These are phyloP conservation scores for Elaeis oleifera DNA, from an alignment of 202 grass and related monocot genomes.

Conservation along the genomic window DNA sequence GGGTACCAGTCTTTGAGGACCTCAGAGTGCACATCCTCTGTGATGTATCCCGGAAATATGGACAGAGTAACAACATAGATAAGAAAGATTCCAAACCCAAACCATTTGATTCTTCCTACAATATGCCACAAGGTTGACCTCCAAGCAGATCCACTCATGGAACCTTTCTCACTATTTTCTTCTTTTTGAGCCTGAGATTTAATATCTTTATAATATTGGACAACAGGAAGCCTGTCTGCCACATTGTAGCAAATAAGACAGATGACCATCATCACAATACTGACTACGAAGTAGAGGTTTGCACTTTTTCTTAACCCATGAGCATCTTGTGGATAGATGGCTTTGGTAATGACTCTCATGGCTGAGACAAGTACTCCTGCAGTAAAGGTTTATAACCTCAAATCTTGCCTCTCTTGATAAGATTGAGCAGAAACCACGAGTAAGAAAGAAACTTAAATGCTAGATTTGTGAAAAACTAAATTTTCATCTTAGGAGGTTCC, in stretches of 20 bases:
- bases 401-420: too few species aligned
- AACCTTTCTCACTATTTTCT: slow-evolving; percentile 27
- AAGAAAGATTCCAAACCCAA: slow-evolving; percentile 51
- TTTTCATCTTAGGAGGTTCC: too few species aligned
- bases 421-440: too few species aligned
- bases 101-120: slow-evolving; percentile 67
- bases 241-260: slow-evolving; percentile 86
- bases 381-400: slow-evolving; percentile 6
- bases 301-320: slow-evolving; percentile 66
- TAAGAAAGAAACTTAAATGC: too few species aligned
- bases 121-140: slow-evolving; percentile 82
- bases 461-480: too few species aligned
- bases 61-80: slow-evolving; percentile 78
- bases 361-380: slow-evolving; percentile 89
- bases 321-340: slow-evolving; percentile 70
- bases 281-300: slow-evolving; percentile 74
- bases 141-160: slow-evolving; percentile 59
- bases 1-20: slow-evolving; percentile 82
- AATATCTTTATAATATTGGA: slow-evolving; percentile 67
- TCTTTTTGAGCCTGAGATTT: slow-evolving; percentile 58
- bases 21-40: slow-evolving; percentile 91
- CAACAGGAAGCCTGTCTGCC: slow-evolving; percentile 47
- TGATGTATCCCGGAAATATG: slow-evolving; percentile 91
- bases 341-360: slow-evolving; percentile 72
- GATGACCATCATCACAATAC: slow-evolving; percentile 70